Evolutionary conservation across 441 rosid genomes (phyloP).

Genomic region (Corymbia citriodora): DNA sequence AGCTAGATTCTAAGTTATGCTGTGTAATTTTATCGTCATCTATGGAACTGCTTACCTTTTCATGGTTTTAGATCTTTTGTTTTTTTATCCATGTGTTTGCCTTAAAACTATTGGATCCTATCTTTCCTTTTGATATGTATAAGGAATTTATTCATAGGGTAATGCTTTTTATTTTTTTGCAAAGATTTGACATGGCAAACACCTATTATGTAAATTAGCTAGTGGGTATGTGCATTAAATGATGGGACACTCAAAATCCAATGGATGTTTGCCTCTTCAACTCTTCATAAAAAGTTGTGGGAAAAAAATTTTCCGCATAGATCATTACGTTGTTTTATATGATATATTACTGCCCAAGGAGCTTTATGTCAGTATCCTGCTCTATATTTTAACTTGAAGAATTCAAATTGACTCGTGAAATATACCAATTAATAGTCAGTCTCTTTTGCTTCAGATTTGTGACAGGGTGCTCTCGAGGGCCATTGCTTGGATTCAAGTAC

Average conservation of each 20-base stretch:
- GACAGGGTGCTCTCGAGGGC: constrained; percentile 98
- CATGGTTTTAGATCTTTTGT: not conserved
- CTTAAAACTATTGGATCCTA: not conserved
- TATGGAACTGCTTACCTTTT: not conserved
- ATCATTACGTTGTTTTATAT: not conserved
- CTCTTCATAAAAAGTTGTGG: not conserved
- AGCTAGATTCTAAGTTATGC: not conserved
- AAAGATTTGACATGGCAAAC: not conserved
- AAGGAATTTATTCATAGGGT: not conserved
- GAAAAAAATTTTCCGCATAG: not conserved
- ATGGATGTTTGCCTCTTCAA: not conserved
- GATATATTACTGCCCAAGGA: not conserved
- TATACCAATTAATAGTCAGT: not conserved
- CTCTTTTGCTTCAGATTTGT: constrained; percentile 57
- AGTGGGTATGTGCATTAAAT: not conserved
- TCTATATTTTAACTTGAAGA: not conserved
- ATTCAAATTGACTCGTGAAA: not conserved
- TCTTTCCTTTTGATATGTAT: not conserved
- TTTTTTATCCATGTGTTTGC: not conserved
- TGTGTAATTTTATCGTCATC: not conserved
- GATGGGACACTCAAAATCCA: not conserved
- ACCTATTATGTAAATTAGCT: not conserved
- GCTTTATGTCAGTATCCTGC: not conserved
- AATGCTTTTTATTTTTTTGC: not conserved
- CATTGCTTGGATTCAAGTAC: constrained; percentile 84